phyloP scores from a whole-genome alignment of 257 asterid species.

The Gentiana macrophylla region DNA sequence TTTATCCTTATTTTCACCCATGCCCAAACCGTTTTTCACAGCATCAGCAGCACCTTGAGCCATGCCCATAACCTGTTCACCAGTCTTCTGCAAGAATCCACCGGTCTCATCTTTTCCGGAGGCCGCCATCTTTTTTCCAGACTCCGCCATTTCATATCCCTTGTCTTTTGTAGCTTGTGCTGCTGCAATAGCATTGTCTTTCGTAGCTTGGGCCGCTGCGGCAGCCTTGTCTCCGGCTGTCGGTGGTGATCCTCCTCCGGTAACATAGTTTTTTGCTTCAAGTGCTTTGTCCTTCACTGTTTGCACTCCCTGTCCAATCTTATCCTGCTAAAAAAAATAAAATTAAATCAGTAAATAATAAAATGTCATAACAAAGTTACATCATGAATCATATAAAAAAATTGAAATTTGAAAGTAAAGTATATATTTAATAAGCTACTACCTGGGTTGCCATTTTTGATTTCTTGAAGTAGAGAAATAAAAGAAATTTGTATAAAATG shows the following conservation, averaged over 20 bases:
- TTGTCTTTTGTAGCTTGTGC: conserved; percentile 41
- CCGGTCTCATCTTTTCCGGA: conserved; percentile 76
- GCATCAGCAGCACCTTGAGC: conserved; percentile 73
- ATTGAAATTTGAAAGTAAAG: background rate
- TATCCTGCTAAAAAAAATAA: conserved; percentile 25
- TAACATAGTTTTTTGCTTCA: conserved; percentile 26
- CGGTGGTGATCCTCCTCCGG: conserved; percentile 12
- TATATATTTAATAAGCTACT: too few relatives aligned
- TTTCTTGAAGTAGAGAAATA: background rate
- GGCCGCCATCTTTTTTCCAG: conserved; percentile 47
- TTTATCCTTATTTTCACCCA: conserved; percentile 19
- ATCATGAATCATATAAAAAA: background rate
- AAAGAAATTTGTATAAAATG: background rate
- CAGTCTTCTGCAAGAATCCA: conserved; percentile 46
- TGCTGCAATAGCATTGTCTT: conserved; percentile 14
- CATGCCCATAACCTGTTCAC: conserved; percentile 55
- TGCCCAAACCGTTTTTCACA: conserved; percentile 43
- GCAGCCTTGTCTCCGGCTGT: conserved; percentile 10
- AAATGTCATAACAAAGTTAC: too few relatives aligned
- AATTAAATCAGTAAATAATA: background rate
- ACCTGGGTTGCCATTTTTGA: conserved; percentile 55
- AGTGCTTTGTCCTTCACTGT: conserved; percentile 40
- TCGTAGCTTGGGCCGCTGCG: conserved; percentile 28
- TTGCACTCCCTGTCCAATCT: conserved; percentile 47
- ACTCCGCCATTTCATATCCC: conserved; percentile 39